Conservation (phyloP, 805 yeast species). For the Millerago galiae region DNA sequence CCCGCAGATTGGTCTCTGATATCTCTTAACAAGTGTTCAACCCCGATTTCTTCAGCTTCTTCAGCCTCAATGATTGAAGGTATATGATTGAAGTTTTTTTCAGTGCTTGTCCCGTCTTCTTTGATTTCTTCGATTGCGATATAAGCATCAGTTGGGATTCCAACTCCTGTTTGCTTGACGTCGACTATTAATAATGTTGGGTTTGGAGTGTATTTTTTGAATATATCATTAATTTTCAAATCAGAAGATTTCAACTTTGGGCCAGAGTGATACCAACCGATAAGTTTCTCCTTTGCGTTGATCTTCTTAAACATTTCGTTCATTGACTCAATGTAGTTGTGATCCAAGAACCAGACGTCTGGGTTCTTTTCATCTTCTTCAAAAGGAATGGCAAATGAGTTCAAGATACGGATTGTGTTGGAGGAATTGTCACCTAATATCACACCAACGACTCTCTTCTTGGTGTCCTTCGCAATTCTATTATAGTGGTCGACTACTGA, state of each 20-base stretch:
- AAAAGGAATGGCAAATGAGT: slow-evolving; percentile 95
- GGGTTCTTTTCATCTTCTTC: slow-evolving; percentile 94
- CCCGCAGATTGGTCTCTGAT: slow-evolving; percentile 97
- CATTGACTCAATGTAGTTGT: slow-evolving; percentile 93
- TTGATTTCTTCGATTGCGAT: slow-evolving; percentile 91
- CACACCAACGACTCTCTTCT: slow-evolving; percentile 90
- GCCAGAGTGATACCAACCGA: slow-evolving; percentile 99
- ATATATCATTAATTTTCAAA: slow-evolving; percentile 82
- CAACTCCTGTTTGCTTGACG: slow-evolving; percentile 67
- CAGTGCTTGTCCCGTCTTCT: slow-evolving; percentile 91
- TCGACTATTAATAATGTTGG: slow-evolving; percentile 89
- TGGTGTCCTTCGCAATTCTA: slow-evolving; percentile 66
- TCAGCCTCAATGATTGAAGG: slow-evolving; percentile 94
- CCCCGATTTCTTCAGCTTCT: slow-evolving; percentile 99
- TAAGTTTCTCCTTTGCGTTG: slow-evolving; percentile 90
- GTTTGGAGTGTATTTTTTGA: slow-evolving; percentile 72
- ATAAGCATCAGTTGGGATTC: slow-evolving; percentile 94
- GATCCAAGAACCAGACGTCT: slow-evolving; percentile 94
- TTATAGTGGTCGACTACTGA: slow-evolving; percentile 95
- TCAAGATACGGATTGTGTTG: slow-evolving; percentile 61
- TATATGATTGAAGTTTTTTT: slow-evolving; percentile 86
- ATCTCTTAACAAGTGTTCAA: slow-evolving; percentile 90
- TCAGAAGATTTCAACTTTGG: slow-evolving; percentile 88
- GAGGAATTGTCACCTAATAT: slow-evolving; percentile 72
- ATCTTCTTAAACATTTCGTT: slow-evolving; percentile 96